A percentile compares a stretch with the other conserved stretches of the same genome.
These are phyloP conservation scores for Chalaropsis thielavioides DNA, from an alignment of 2,329 filamentous ascomycete species.

Conservation along the genomic window DNA sequence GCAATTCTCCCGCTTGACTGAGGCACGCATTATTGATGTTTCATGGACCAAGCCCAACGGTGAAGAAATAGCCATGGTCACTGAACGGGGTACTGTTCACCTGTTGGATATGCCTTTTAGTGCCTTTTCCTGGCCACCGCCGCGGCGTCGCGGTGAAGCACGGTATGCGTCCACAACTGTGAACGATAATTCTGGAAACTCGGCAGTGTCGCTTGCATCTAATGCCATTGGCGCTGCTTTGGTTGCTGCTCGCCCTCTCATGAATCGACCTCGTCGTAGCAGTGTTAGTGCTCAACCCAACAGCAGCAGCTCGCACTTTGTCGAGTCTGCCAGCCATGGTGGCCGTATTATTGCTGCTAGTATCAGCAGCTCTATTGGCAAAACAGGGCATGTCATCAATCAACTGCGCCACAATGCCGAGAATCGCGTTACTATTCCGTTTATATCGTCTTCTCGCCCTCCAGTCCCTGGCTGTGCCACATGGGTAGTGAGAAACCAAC, in stretches of 20 bases:
- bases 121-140: slow-evolving; percentile 78
- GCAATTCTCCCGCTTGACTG: slow-evolving; percentile 80
- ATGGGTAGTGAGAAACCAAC: slow-evolving; percentile 49
- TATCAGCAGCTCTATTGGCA: slow-evolving; percentile 59
- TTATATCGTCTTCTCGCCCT: slow-evolving; percentile 30
- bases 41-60: slow-evolving; percentile 72
- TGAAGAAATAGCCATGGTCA: slow-evolving; percentile 75
- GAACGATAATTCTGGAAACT: slow-evolving; percentile 34
- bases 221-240: slow-evolving; percentile 57
- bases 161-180: slow-evolving; percentile 28
- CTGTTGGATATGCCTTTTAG: slow-evolving; percentile 72
- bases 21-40: slow-evolving; percentile 79
- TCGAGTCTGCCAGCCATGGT: slow-evolving; percentile 50
- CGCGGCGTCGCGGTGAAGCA: slow-evolving; percentile 35
- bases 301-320: slow-evolving; percentile 14
- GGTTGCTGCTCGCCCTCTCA: slow-evolving; percentile 44
- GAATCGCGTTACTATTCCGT: slow-evolving; percentile 56
- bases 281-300: slow-evolving; percentile 8
- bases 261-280: slow-evolving; percentile 34
- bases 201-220: slow-evolving; percentile 54
- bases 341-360: slow-evolving; percentile 58
- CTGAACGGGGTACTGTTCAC: slow-evolving; percentile 89
- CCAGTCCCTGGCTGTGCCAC: slow-evolving; percentile 46
- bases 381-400: slow-evolving; percentile 54
- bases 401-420: slow-evolving; percentile 61